These are phyloP conservation scores for Liquidambar formosana DNA, from an alignment of 164 flowering plant genomes.

Conservation along the genomic window DNA sequence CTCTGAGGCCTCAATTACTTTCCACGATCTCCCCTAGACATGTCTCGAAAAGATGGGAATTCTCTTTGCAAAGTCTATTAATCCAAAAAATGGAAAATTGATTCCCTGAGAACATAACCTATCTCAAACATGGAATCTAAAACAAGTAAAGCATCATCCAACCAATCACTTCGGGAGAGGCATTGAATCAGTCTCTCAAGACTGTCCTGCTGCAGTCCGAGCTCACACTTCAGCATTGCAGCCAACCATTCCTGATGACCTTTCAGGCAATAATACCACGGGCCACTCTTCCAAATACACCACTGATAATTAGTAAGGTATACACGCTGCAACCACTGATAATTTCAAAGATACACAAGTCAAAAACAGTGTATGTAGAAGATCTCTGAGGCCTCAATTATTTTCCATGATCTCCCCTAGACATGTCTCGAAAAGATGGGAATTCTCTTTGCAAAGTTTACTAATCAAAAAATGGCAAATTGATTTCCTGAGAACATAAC, in stretches of 20 bases:
- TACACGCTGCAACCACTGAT: too few species aligned
- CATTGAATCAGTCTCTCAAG: conserved; percentile 39
- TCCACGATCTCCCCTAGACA: conserved; percentile 29
- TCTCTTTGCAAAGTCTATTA: conserved; percentile 26
- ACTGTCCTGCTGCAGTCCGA: conserved; percentile 41
- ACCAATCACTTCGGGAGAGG: conserved; percentile 30
- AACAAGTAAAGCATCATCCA: conserved; percentile 49
- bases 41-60: conserved; percentile 19
- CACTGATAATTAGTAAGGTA: too few species aligned
- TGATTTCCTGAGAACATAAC: conserved; percentile 28
- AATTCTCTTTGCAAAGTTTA: conserved; percentile 28
- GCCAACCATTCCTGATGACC: conserved; percentile 50
- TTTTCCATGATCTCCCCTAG: conserved; percentile 30
- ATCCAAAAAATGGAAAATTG: conserved; percentile 25
- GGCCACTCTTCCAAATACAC: too few species aligned
- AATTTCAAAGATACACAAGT: too few species aligned
- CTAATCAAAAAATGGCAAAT: conserved; percentile 24
- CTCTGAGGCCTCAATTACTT: conserved; percentile 10
- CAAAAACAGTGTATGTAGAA: neutral
- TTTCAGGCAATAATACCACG: too few species aligned
- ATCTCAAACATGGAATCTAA: conserved; percentile 37
- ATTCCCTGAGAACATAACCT: conserved; percentile 32
- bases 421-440: conserved; percentile 19
- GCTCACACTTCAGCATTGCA: conserved; percentile 34
- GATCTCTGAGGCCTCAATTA: conserved; percentile 1